phyloP scores from a whole-genome alignment of 2,329 filamentous ascomycete species.

The Colletotrichum liriopes region DNA sequence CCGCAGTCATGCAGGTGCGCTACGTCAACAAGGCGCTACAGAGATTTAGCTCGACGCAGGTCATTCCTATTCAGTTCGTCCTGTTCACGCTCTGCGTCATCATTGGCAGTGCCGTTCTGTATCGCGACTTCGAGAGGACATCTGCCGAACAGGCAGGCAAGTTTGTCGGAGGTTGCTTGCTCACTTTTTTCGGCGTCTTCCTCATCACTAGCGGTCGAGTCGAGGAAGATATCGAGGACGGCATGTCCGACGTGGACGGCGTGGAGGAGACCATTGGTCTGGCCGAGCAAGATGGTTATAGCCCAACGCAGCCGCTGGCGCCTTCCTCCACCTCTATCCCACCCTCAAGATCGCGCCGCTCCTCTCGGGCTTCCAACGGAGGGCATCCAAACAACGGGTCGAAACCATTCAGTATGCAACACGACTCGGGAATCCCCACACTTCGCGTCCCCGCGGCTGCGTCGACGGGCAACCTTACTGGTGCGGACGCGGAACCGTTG shows the following conservation, averaged over 20 bases:
- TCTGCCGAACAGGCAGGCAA: conserved; percentile 81
- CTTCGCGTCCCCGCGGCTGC: conserved; percentile 52
- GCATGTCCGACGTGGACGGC: conserved; percentile 70
- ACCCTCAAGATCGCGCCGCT: conserved; percentile 59
- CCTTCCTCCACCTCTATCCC: conserved; percentile 51
- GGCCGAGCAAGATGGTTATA: conserved; percentile 62
- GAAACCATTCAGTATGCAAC: conserved; percentile 55
- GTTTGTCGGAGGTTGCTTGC: conserved; percentile 89
- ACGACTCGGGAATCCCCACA: conserved; percentile 55
- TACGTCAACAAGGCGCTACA: conserved; percentile 93
- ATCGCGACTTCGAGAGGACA: conserved; percentile 93
- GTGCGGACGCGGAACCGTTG: conserved; percentile 56
- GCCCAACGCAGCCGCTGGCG: conserved; percentile 56
- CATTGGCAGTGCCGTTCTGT: conserved; percentile 91
- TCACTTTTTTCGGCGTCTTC: conserved; percentile 98
- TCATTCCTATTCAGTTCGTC: conserved; percentile 98
- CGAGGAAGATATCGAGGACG: conserved; percentile 71
- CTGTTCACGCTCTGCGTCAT: conserved; percentile 97
- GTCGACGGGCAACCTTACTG: conserved; percentile 52
- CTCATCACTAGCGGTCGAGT: conserved; percentile 90
- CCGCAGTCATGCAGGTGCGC: conserved; percentile 96
- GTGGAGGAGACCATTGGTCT: conserved; percentile 77
- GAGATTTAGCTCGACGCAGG: conserved; percentile 95
- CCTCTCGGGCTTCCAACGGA: conserved; percentile 64
- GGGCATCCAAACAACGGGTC: conserved; percentile 55